A percentile compares a stretch with the other conserved stretches of the same genome.
Conservation (phyloP, 75 land plant genomes). For the Sequoiadendron giganteum region DNA sequence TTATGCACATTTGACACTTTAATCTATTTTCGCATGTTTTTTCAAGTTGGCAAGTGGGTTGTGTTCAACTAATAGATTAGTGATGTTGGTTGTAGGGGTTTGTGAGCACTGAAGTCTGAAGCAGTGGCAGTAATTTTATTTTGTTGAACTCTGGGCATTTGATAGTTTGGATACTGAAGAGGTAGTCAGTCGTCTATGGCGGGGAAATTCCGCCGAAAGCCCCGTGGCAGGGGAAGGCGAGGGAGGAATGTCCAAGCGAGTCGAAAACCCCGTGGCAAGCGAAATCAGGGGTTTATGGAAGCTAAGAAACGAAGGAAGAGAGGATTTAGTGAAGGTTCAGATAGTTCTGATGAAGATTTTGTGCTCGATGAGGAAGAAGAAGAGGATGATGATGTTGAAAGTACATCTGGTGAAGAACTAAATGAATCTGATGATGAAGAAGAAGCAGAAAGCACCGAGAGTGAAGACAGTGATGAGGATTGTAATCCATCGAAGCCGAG, state of each 20-base stretch:
- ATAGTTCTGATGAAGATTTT: slow-evolving; percentile 63
- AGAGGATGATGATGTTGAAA: slow-evolving; percentile 16
- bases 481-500: background rate
- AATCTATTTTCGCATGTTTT: background rate
- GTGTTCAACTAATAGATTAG: background rate
- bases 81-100: background rate
- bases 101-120: background rate
- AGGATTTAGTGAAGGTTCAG: slow-evolving; percentile 22
- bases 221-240: background rate
- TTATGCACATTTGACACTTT: background rate
- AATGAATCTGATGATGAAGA: slow-evolving; percentile 27
- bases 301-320: background rate
- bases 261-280: background rate
- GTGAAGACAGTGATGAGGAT: slow-evolving; percentile 14
- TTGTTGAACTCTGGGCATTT: background rate
- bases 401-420: background rate
- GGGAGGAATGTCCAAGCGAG: background rate
- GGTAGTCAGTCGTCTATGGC: background rate
- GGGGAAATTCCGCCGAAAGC: background rate
- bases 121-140: background rate
- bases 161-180: background rate
- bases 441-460: slow-evolving; percentile 9
- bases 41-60: background rate
- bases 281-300: background rate
- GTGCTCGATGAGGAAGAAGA: slow-evolving; percentile 47